phyloP scores from a whole-genome alignment of 257 asterid species.

The Fraxinus americana region DNA sequence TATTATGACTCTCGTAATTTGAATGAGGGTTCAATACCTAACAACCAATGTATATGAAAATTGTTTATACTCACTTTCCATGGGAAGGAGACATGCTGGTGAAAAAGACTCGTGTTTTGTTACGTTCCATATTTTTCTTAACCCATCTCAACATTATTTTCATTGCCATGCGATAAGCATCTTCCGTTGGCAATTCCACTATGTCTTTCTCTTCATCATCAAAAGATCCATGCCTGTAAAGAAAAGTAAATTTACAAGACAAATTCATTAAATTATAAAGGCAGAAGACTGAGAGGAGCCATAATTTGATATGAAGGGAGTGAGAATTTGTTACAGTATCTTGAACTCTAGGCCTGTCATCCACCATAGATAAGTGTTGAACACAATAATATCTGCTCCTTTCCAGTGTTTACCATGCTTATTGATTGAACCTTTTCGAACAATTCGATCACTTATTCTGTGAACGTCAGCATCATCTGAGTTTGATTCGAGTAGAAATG shows the following conservation, averaged over 20 bases:
- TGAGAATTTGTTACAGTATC: constrained; percentile 40
- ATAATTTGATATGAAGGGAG: background rate
- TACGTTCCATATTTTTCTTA: constrained; percentile 57
- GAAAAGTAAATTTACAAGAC: background rate
- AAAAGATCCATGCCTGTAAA: constrained; percentile 61
- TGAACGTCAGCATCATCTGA: constrained; percentile 52
- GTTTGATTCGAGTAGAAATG: constrained; percentile 68
- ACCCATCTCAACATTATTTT: constrained; percentile 66
- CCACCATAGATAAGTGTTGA: constrained; percentile 69
- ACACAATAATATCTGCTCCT: constrained; percentile 55
- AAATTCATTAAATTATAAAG: background rate
- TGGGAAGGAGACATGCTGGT: constrained; percentile 81
- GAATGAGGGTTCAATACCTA: background rate
- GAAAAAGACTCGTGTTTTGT: constrained; percentile 60
- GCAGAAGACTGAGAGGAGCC: constrained; percentile 12
- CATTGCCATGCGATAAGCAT: constrained; percentile 70
- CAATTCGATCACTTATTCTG: constrained; percentile 49
- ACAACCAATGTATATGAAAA: background rate
- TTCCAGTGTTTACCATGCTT: constrained; percentile 60
- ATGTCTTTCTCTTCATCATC: constrained; percentile 54
- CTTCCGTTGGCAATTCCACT: constrained; percentile 42
- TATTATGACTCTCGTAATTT: background rate
- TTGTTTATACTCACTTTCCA: constrained; percentile 38
- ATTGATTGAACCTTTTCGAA: constrained; percentile 55
- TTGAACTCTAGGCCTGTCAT: constrained; percentile 55